Evolutionary conservation across 306 rosid species (phyloP).

Genomic region (Cucurbita argyrosperma): DNA sequence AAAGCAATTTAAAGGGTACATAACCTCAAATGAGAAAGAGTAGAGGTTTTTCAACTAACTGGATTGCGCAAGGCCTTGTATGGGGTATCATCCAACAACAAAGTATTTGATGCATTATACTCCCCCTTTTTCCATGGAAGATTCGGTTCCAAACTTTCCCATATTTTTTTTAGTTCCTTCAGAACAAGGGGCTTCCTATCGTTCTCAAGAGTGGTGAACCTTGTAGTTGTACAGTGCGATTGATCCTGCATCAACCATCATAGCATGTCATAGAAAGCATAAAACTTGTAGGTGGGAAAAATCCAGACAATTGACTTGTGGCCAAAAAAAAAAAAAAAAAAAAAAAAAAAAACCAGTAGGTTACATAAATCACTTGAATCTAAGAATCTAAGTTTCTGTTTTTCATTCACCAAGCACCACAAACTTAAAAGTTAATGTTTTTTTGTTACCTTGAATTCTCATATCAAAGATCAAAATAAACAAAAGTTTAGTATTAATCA

Average conservation of each 20-base stretch:
- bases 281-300: background rate
- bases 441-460: background rate
- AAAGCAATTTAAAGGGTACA: background rate
- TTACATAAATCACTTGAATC: background rate
- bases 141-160: conserved; percentile 47
- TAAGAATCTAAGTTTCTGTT: background rate
- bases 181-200: conserved; percentile 44
- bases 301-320: background rate
- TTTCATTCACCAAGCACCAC: background rate
- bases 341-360: background rate
- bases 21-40: conserved; percentile 2
- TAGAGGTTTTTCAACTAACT: conserved; percentile 29
- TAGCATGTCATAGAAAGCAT: background rate
- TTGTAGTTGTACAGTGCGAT: conserved; percentile 53
- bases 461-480: background rate
- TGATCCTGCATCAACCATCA: conserved; percentile 32
- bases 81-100: conserved; percentile 84
- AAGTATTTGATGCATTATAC: conserved; percentile 58
- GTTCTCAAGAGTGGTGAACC: conserved; percentile 38
- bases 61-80: conserved; percentile 84
- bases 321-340: background rate
- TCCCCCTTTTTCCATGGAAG: conserved; percentile 79
- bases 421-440: background rate
- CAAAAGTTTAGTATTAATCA: background rate
- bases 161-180: conserved; percentile 64